These are phyloP conservation scores for Acanthamoeba royreba DNA, from an alignment of 208 protist species.

Conservation along the genomic window DNA sequence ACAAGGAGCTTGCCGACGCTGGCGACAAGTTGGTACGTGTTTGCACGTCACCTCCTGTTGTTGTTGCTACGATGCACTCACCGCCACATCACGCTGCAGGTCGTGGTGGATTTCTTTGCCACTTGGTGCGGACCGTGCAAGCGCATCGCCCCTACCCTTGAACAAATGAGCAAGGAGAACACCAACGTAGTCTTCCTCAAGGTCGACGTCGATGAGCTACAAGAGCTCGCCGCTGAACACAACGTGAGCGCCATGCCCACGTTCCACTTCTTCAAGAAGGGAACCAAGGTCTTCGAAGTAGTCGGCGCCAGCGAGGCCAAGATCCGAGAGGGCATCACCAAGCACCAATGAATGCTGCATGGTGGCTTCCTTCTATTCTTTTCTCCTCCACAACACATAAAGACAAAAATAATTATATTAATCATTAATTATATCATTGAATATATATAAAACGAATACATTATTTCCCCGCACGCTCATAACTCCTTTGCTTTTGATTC, in stretches of 20 bases:
- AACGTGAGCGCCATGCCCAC: constrained; percentile 61
- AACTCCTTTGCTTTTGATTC: too few species aligned
- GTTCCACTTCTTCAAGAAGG: constrained; percentile 68
- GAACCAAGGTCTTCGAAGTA: constrained; percentile 34
- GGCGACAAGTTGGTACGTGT: constrained; percentile 43
- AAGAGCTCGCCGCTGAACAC: background rate
- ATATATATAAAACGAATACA: too few species aligned
- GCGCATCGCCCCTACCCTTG: constrained; percentile 49
- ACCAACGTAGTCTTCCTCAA: constrained; percentile 64
- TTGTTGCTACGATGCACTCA: background rate
- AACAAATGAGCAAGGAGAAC: constrained; percentile 24
- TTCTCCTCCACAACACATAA: too few species aligned
- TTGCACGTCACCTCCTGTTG: background rate
- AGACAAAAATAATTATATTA: too few species aligned
- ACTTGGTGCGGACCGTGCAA: constrained; percentile 68
- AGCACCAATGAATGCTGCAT: constrained; percentile 46
- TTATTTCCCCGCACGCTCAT: too few species aligned
- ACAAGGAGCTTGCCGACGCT: constrained; percentile 28
- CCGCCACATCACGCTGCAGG: background rate
- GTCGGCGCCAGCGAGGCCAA: constrained; percentile 59
- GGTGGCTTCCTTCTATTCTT: too few species aligned
- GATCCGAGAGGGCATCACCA: constrained; percentile 11
- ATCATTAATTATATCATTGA: too few species aligned
- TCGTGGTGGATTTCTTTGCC: constrained; percentile 66
- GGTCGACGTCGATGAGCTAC: constrained; percentile 63